A percentile compares a stretch with the other conserved stretches of the same genome.
phyloP scores from a whole-genome alignment of 2,329 filamentous ascomycete genomes.

The Ambrosiella cleistominuta region DNA sequence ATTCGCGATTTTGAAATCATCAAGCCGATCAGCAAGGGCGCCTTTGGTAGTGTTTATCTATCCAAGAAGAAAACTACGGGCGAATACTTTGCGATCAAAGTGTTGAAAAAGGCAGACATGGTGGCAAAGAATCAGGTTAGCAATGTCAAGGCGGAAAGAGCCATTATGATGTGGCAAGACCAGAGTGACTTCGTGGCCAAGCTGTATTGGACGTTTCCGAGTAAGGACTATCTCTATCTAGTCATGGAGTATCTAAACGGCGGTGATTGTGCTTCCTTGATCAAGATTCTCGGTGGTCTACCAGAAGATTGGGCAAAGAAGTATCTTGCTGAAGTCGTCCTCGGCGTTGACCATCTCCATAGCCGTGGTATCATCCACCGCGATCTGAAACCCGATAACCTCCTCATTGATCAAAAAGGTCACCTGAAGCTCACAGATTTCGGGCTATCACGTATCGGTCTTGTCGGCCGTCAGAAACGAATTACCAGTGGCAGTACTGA shows the following conservation, averaged over 20 bases:
- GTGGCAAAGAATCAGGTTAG: conserved; percentile 98
- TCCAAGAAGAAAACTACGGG: conserved; percentile 98
- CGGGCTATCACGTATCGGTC: conserved; percentile 88
- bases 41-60: conserved; percentile 92
- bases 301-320: conserved; percentile 98
- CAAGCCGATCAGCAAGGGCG: conserved; percentile 97
- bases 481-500: conserved; percentile 61
- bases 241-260: conserved; percentile 99
- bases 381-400: conserved; percentile 90
- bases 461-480: conserved; percentile 90
- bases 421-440: conserved; percentile 97
- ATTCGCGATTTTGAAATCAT: conserved; percentile 99
- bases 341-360: conserved; percentile 94
- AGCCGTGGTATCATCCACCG: conserved; percentile 89
- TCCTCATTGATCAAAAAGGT: conserved; percentile 90
- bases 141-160: conserved; percentile 94
- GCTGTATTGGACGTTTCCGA: conserved; percentile 98
- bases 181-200: conserved; percentile 98
- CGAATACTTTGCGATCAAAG: conserved; percentile 97
- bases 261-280: conserved; percentile 87
- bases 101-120: conserved; percentile 99
- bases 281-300: conserved; percentile 81
- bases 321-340: conserved; percentile 85
- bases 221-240: conserved; percentile 94
- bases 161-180: conserved; percentile 99